Percentiles rank a stretch among this genome's conserved stretches.
phyloP scores from a whole-genome alignment of 2,329 filamentous ascomycete species.

The Blumeria graminis region DNA sequence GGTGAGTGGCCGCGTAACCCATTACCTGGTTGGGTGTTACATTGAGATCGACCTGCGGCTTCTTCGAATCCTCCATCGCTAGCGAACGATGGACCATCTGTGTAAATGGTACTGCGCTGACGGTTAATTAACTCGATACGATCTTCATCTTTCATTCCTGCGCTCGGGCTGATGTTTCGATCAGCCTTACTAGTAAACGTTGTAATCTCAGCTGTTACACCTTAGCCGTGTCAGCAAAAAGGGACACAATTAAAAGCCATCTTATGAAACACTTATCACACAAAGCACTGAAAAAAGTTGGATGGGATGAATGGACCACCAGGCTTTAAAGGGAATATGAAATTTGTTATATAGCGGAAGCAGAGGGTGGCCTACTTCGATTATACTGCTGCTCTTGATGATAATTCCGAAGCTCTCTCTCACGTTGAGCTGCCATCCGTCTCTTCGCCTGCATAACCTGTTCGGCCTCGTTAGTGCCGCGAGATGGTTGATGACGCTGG shows the following conservation, averaged over 20 bases:
- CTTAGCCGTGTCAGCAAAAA: slow-evolving; percentile 20
- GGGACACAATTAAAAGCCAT: slow-evolving; percentile 7
- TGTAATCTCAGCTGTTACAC: slow-evolving; percentile 42
- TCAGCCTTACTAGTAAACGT: slow-evolving; percentile 50
- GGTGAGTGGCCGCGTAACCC: slow-evolving; percentile 57
- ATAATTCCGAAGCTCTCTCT: slow-evolving; percentile 97
- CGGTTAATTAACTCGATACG: slow-evolving; percentile 88
- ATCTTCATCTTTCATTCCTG: slow-evolving; percentile 77
- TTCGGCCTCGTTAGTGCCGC: slow-evolving; percentile 74
- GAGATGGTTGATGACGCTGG: slow-evolving; percentile 71
- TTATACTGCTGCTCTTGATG: slow-evolving; percentile 99
- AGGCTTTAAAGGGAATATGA: slow-evolving; percentile 8
- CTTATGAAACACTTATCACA: slow-evolving; percentile 13
- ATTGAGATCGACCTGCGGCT: slow-evolving; percentile 38
- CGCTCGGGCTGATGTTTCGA: slow-evolving; percentile 59
- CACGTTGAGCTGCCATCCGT: slow-evolving; percentile 95
- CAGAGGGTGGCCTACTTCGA: slow-evolving; percentile 78
- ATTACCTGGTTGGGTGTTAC: slow-evolving; percentile 31
- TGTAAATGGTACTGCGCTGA: slow-evolving; percentile 84
- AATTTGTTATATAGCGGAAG: slow-evolving; percentile 43
- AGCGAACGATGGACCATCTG: slow-evolving; percentile 44
- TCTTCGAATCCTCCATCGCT: slow-evolving; percentile 47
- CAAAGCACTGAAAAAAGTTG: slow-evolving; percentile 16
- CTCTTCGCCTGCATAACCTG: slow-evolving; percentile 98
- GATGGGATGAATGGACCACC: slow-evolving; percentile 16